These are phyloP conservation scores for Boletus huronensis DNA, from an alignment of 768 basidiomycete genomes.

Conservation along the genomic window DNA sequence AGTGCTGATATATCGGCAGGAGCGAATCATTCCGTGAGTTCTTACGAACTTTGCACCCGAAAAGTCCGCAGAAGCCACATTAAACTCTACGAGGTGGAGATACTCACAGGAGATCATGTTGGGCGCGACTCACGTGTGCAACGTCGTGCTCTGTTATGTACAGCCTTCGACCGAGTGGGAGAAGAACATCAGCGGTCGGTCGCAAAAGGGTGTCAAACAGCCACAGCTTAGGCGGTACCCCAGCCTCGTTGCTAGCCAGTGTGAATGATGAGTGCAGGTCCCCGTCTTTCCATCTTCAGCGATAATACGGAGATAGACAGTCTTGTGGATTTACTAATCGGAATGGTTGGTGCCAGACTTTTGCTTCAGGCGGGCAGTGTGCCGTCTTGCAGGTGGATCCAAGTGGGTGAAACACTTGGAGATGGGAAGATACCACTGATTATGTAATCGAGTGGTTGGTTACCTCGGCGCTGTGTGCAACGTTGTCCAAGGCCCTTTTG, in stretches of 20 bases:
- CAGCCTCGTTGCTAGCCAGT: constrained; percentile 4
- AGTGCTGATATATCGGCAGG: constrained; percentile 9
- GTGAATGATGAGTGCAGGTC: background rate
- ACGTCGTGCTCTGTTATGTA: constrained; percentile 12
- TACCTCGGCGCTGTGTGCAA: constrained; percentile 16
- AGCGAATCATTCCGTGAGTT: constrained; percentile 4
- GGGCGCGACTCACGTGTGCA: constrained; percentile 1
- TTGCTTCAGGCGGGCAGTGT: background rate
- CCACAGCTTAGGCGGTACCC: constrained; percentile 1
- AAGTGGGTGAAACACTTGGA: background rate
- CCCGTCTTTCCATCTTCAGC: background rate
- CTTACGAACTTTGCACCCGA: background rate
- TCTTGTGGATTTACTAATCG: background rate
- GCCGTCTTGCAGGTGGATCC: background rate
- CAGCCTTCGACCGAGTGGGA: constrained; percentile 5
- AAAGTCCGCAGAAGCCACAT: constrained; percentile 10
- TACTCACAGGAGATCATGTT: constrained; percentile 16
- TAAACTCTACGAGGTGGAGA: constrained; percentile 13
- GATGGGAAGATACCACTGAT: constrained; percentile 14
- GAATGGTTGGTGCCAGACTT: background rate
- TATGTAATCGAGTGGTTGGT: constrained; percentile 27
- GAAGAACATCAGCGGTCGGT: background rate
- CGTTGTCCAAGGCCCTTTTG: constrained; percentile 20
- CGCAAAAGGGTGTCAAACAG: constrained; percentile 2
- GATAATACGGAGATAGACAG: background rate